A percentile compares a stretch with the other conserved stretches of the same genome.
These are phyloP conservation scores for Biancaea sappan DNA, from an alignment of 306 rosid species.

Conservation along the genomic window DNA sequence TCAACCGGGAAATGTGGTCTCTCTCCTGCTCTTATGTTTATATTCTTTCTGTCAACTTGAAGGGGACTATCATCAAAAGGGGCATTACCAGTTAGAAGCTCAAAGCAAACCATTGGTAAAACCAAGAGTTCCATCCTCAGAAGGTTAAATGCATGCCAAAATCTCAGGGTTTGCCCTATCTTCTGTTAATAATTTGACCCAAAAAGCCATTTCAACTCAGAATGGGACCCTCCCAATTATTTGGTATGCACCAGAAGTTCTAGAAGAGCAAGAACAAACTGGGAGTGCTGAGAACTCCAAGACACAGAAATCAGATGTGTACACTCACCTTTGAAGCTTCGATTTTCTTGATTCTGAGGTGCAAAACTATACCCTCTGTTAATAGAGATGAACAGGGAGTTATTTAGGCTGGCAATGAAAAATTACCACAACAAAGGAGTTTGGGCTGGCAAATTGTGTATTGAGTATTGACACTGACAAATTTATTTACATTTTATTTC, in stretches of 20 bases:
- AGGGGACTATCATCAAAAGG: slow-evolving; percentile 93
- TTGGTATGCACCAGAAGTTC: slow-evolving; percentile 88
- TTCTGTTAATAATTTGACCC: slow-evolving; percentile 44
- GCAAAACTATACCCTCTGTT: slow-evolving; percentile 40
- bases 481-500: background rate
- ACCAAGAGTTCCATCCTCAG: slow-evolving; percentile 61
- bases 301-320: slow-evolving; percentile 83
- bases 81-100: slow-evolving; percentile 85
- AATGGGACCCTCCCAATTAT: slow-evolving; percentile 64
- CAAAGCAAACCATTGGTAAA: slow-evolving; percentile 93
- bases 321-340: slow-evolving; percentile 84
- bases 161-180: slow-evolving; percentile 70
- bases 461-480: background rate
- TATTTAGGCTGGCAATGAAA: no score
- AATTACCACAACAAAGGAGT: background rate
- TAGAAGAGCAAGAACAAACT: slow-evolving; percentile 76
- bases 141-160: slow-evolving; percentile 72
- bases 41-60: slow-evolving; percentile 92
- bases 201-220: slow-evolving; percentile 56
- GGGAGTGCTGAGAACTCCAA: slow-evolving; percentile 44
- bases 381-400: slow-evolving; percentile 27
- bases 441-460: background rate
- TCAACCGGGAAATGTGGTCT: slow-evolving; percentile 79
- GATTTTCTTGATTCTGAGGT: slow-evolving; percentile 88
- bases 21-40: slow-evolving; percentile 88